Evolutionary conservation across 2,329 filamentous ascomycete species (phyloP).

Genomic region (Alternaria angustiovoidea): DNA sequence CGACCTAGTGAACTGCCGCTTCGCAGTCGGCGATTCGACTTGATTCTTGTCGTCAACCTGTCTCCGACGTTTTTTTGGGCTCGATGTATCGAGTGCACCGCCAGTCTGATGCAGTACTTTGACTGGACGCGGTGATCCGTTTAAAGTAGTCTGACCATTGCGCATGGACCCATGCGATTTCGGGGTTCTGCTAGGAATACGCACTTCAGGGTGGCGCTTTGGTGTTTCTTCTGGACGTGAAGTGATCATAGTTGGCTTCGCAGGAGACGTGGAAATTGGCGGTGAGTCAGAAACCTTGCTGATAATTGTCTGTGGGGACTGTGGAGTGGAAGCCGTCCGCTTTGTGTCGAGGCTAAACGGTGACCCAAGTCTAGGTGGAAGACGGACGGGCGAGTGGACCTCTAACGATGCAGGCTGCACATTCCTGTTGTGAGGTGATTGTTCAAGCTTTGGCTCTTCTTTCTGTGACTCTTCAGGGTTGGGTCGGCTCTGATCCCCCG

Average conservation of each 20-base stretch:
- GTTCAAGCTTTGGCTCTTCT: not conserved
- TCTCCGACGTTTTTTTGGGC: constrained; percentile 13
- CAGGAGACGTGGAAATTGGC: not conserved
- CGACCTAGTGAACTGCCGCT: not conserved
- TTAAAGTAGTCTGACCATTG: not conserved
- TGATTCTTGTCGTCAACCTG: not conserved
- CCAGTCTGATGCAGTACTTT: not conserved
- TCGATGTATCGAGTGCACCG: not conserved
- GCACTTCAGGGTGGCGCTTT: constrained; percentile 19
- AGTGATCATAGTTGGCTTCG: not conserved
- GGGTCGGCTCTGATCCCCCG: not conserved
- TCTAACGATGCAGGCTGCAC: not conserved
- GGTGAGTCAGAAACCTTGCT: constrained; percentile 10
- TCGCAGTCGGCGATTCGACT: not conserved
- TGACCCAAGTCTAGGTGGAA: constrained; percentile 19
- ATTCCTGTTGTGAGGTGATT: not conserved
- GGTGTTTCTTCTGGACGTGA: not conserved
- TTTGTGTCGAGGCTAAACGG: constrained; percentile 14
- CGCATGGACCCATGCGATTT: not conserved
- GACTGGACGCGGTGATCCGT: not conserved
- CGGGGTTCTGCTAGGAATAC: constrained; percentile 7
- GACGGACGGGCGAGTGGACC: not conserved
- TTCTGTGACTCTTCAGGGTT: not conserved
- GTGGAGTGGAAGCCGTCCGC: not conserved
- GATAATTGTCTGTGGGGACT: not conserved